Conservation (phyloP, 1,284 basidiomycete species). For the Inonotus obliquus region DNA sequence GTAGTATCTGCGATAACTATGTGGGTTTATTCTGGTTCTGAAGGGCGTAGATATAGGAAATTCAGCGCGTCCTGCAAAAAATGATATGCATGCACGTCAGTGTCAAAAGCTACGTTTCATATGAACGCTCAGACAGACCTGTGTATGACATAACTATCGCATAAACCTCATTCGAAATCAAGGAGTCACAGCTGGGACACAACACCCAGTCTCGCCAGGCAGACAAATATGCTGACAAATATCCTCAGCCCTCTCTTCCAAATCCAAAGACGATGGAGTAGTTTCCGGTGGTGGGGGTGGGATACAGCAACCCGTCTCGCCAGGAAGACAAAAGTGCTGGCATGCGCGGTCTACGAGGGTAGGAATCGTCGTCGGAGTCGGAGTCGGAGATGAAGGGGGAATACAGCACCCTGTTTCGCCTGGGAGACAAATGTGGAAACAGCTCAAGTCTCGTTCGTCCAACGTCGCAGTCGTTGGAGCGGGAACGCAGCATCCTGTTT, state of each 20-base stretch:
- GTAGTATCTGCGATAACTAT: too few relatives aligned
- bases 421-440: constrained; percentile 6
- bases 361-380: not conserved
- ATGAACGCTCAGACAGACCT: too few relatives aligned
- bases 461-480: not conserved
- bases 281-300: not conserved
- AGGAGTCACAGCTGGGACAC: too few relatives aligned
- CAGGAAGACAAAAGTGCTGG: constrained; percentile 11
- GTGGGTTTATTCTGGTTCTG: too few relatives aligned
- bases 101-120: too few relatives aligned
- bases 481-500: constrained; percentile 12
- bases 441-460: not conserved
- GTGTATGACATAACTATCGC: too few relatives aligned
- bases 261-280: not conserved
- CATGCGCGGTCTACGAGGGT: not conserved
- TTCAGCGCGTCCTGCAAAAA: too few relatives aligned
- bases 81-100: too few relatives aligned
- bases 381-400: not conserved
- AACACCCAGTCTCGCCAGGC: constrained; percentile 12
- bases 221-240: constrained; percentile 16
- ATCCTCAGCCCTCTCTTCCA: not conserved
- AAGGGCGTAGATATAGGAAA: too few relatives aligned
- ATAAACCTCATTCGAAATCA: too few relatives aligned
- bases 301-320: constrained; percentile 14
- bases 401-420: constrained; percentile 15